Evolutionary conservation across 139 green algal species (phyloP), one percentile per base, ranked within the genome.

Genomic region (Marvania coccoides): DNA sequence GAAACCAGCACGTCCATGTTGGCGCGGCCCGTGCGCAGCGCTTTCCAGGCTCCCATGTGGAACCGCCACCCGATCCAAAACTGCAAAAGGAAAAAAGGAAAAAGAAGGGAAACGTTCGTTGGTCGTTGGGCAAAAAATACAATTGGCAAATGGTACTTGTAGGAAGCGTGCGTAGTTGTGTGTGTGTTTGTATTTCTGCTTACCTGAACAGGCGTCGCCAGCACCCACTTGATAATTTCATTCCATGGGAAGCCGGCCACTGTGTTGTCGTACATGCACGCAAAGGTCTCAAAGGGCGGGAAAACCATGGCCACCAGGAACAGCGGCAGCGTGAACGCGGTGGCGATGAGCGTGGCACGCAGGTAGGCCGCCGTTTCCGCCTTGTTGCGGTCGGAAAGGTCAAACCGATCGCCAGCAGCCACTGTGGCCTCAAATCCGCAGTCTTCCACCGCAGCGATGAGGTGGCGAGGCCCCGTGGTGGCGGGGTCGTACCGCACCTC

Each of bases 1-100:
- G 86, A 85, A 6, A 99, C 88, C 26, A 99, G 83, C 36, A 99
- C 86, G 61, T 99, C 94, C 94, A 99, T 99, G 83, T 99, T 99
- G 53, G 94, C 92, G 24, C 67, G 46, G 31, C 86, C 77, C 26
- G 71, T 67, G 10, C 58, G 51, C 7, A 96, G 69, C 6, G 87
- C 70, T 47, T 84, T 85, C 33, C 67, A 88, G 0, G 93, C 91
- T 31, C 90, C 91, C 9, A 63, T 51, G 73, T 98, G 90, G 74
- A 99, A 99, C n/a, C 87, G 81, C 77, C 81, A 88, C 12, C 89
- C 94, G n/a, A 97, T 79, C 13, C 72, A 70, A 70, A 97, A 98
- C 77, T 93, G 87, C 34, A 56, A 29, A n/a, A 61, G 28, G 35
- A 31, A 23, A 9, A 24, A n/a, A n/a, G n/a, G n/a, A n/a, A n/a